These are phyloP conservation scores for Glonium stellatum DNA, from an alignment of 495 filamentous ascomycete genomes.

Conservation along the genomic window DNA sequence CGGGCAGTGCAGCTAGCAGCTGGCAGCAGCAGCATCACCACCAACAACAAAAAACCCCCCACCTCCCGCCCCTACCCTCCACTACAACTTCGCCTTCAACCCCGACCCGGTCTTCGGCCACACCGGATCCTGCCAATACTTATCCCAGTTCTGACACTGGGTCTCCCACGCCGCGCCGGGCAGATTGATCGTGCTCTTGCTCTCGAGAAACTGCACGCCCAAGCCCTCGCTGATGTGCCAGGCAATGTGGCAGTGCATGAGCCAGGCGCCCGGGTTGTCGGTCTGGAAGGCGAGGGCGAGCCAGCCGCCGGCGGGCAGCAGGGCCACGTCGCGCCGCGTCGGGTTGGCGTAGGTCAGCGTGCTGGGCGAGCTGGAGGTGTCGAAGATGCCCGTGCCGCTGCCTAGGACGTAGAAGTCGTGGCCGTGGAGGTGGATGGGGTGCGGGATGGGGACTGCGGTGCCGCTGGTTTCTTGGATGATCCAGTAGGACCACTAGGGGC, in stretches of 20 bases:
- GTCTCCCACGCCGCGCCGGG: slow-evolving; percentile 10
- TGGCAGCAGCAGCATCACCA: too few species aligned
- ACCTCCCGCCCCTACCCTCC: too few species aligned
- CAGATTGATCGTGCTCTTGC: slow-evolving; percentile 12
- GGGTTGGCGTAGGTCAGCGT: slow-evolving; percentile 30
- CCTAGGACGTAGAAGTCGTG: slow-evolving; percentile 37
- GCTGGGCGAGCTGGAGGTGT: slow-evolving; percentile 12
- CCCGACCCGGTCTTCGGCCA: slow-evolving; percentile 24
- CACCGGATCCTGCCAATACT: slow-evolving; percentile 7
- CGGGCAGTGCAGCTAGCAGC: too few species aligned
- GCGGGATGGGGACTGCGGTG: slow-evolving; percentile 30
- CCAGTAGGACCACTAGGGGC: slow-evolving; percentile 35
- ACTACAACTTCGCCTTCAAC: slow-evolving; percentile 1
- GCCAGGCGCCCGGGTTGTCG: slow-evolving; percentile 30
- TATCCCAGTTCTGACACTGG: slow-evolving; percentile 18
- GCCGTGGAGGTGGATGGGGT: slow-evolving; percentile 36
- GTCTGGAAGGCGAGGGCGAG: slow-evolving; percentile 33
- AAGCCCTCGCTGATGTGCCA: slow-evolving; percentile 34
- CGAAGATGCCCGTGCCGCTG: slow-evolving; percentile 26
- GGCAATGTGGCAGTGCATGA: slow-evolving; percentile 35
- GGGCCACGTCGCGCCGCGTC: slow-evolving; percentile 30
- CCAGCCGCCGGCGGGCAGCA: slow-evolving; percentile 32
- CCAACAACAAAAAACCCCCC: too few species aligned
- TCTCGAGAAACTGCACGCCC: slow-evolving; percentile 35
- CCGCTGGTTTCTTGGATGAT: slow-evolving; percentile 34